These are phyloP conservation scores for Candida glucosophila DNA, from an alignment of 1,139 yeast genomes.

Conservation along the genomic window DNA sequence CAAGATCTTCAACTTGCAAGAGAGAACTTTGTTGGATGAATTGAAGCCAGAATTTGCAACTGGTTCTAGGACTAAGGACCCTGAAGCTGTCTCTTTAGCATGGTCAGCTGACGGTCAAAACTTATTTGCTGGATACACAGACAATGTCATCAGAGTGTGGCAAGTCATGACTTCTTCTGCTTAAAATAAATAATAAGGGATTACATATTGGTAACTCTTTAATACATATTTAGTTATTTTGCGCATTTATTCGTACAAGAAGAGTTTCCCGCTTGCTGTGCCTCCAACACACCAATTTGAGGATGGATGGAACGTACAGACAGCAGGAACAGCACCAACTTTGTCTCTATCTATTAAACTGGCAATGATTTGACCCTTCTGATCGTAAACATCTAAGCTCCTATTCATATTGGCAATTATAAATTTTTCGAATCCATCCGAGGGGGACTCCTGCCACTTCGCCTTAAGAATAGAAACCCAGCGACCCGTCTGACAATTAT, in stretches of 20 bases:
- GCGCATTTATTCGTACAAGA: constrained; percentile 36
- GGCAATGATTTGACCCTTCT: constrained; percentile 69
- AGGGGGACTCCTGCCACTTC: constrained; percentile 67
- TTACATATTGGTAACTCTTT: constrained; percentile 3
- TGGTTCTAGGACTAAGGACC: constrained; percentile 89
- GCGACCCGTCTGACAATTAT: constrained; percentile 91
- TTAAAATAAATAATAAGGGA: constrained; percentile 15
- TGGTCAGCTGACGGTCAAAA: constrained; percentile 99
- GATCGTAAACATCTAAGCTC: constrained; percentile 71
- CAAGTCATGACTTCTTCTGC: constrained; percentile 94
- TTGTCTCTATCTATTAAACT: constrained; percentile 46
- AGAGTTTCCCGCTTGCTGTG: constrained; percentile 88
- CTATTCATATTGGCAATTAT: constrained; percentile 91
- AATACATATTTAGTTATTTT: constrained; percentile 4
- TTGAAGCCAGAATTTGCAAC: constrained; percentile 96
- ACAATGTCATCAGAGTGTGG: constrained; percentile 99
- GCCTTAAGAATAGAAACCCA: constrained; percentile 93
- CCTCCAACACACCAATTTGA: constrained; percentile 91
- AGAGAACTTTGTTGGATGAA: constrained; percentile 93
- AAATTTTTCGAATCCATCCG: constrained; percentile 71
- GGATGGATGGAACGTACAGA: constrained; percentile 69
- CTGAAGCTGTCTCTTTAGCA: constrained; percentile 96
- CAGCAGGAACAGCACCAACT: constrained; percentile 91
- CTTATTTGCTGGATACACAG: constrained; percentile 99
- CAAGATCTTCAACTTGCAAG: constrained; percentile 98